Base-by-base conservation (phyloP, 139 green algal species). In the Penium margaritaceum region DNA sequence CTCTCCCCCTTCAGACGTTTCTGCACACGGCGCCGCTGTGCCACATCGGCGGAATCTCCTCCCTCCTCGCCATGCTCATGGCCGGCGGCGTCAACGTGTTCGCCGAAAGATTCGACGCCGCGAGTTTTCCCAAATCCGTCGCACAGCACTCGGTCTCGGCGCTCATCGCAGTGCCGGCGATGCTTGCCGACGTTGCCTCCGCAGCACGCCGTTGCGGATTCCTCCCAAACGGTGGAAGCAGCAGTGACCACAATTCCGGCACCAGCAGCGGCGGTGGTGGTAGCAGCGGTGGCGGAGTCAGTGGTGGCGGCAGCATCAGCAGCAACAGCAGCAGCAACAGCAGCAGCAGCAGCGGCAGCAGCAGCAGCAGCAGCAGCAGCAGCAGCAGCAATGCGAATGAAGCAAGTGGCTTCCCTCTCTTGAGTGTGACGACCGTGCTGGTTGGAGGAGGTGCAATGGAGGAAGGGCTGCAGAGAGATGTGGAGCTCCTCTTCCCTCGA, bases 21-120 rank as follows among this genome's bases (percentile, higher is more conserved):
- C 78, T 97, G 2, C 91, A 97, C 81, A 67, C 85, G 21, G 87
- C 92, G 0, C 91, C 90, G 0, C 83, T 97, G 19, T 96, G 90
- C 73, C 92, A 82, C 67, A 82, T 82, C 30, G 87, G 87, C 17
- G 92, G 92, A 29, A 79, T 97, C 33, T 91, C 83, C 9, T 94
- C 84, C 21, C 85, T 85, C 2, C 65, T 93, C 21, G 90, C 90
- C 12, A 75, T 87, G 61, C 74, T 97, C n/a, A 80, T 84, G 55
- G 89, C 84, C 0, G 85, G 89, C 24, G 85, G 60, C 6, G 7
- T 36, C 9, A 90, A 96, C 24, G 53, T 81, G 12, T 84, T 87
- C 47, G 73, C 82, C 33, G 69, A 85, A 1, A 44, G 43, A 30
- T 87, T 79, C 37, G 29, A 29, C 14, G 21, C 54, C n/a, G 15